Percentiles rank a stretch among this genome's conserved stretches.
These are phyloP conservation scores for Styphnolobium japonicum DNA, from an alignment of 306 rosid genomes.

Conservation along the genomic window DNA sequence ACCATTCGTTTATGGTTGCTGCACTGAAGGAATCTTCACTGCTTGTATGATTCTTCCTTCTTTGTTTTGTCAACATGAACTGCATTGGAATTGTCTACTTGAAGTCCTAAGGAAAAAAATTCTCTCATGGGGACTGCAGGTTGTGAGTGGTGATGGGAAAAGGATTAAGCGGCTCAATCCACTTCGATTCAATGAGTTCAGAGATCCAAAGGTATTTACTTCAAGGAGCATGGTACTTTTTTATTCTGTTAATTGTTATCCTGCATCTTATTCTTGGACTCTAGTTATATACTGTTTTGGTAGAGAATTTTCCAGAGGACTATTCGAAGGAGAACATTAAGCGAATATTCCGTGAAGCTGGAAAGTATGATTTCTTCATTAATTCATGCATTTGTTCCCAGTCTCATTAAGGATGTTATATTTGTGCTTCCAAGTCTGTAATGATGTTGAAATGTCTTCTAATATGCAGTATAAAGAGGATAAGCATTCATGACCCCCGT, in stretches of 20 bases:
- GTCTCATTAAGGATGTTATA: conserved; percentile 5
- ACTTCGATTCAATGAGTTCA: conserved; percentile 43
- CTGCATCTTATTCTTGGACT: conserved; percentile 47
- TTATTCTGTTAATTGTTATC: conserved; percentile 2
- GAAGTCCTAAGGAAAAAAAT: conserved; percentile 6
- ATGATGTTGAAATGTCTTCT: conserved; percentile 9
- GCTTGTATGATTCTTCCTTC: conserved; percentile 55
- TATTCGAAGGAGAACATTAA: conserved; percentile 76
- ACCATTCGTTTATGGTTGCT: conserved; percentile 51
- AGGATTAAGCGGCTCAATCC: conserved; percentile 83
- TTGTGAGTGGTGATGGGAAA: conserved; percentile 78
- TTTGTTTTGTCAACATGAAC: conserved; percentile 4
- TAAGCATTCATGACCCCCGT: conserved; percentile 60
- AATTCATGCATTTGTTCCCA: conserved; percentile 1
- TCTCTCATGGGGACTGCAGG: conserved; percentile 42
- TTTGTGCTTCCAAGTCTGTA: conserved; percentile 14
- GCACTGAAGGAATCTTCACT: conserved; percentile 81
- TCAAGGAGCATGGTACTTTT: conserved; percentile 14
- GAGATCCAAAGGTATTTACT: conserved; percentile 73
- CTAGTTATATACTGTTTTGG: conserved; percentile 90
- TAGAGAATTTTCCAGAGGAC: conserved; percentile 86
- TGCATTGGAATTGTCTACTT: conserved; percentile 28
- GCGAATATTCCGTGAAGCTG: conserved; percentile 75
- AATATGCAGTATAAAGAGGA: conserved; percentile 62
- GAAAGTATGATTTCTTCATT: conserved; percentile 57